Base-by-base conservation (phyloP, 495 filamentous ascomycete species). In the Talaromyces nanjingensis region DNA sequence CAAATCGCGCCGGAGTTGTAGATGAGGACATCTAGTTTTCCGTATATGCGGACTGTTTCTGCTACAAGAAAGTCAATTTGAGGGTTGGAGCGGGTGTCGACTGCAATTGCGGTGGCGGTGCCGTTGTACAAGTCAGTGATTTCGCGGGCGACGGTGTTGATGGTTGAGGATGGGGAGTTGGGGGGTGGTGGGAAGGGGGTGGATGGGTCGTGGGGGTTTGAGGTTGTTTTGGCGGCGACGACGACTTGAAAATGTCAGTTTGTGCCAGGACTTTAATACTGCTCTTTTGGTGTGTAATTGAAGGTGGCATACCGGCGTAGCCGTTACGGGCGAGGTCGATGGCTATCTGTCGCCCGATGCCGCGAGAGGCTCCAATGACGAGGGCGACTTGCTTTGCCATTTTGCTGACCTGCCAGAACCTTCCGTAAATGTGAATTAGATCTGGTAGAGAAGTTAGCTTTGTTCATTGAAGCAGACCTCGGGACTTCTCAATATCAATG, bases 1-100 rank as follows among this genome's bases (percentile, higher is more conserved):
- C 87, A 93, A 63, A 96, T 93, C 0, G 91, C 91, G 25, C 91
- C 91, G 0, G 88, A 86, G 72, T 96, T 96, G 78, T 94, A 93
- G 59, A 96, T 72, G 2, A 94, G 72, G 0, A 88, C 86, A 70
- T 94, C 89, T 6, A 96, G 76, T 33, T 80, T 81, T 53, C 78
- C 76, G 70, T 89, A 89, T n/a, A 74, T 75, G 67, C 83, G 70
- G 20, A 91, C 75, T 1, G 88, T 89, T 64, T 81, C 70, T 24
- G 83, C 70, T 0, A 96, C 76, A 6, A 93, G 78, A 22, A 70
- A 63, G 62, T 88, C 74, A 20, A 94, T 80, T 74, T 87, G 89
- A 20, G 77, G 74, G 58, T 77, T 78, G 68, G 87, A 80, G 60
- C 89, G 81, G 1, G 87, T 87, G 67, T 96, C 91, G 8, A 91